Evolutionary conservation across 345 rosid genomes (phyloP).

Genomic region (Punica granatum): DNA sequence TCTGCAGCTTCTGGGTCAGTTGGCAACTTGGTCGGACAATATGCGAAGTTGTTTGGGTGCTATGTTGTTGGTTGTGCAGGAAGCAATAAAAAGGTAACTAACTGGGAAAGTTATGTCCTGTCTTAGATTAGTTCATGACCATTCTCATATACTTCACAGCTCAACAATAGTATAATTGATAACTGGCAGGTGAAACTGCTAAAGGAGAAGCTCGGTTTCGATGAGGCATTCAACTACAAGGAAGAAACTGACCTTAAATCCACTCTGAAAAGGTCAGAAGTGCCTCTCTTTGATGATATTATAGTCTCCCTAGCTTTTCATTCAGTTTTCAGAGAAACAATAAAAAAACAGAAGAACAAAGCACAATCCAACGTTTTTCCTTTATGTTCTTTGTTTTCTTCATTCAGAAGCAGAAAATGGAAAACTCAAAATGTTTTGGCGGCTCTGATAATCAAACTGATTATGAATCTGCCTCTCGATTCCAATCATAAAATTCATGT

Average conservation of each 20-base stretch:
- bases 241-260: conserved; percentile 35
- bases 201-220: conserved; percentile 42
- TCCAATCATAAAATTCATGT: neutral
- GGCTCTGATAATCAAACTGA: too few species aligned
- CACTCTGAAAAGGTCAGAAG: conserved; percentile 24
- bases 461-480: neutral
- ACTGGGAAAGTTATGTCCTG: neutral
- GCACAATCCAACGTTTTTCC: too few species aligned
- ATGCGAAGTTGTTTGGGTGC: conserved; percentile 40
- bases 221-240: conserved; percentile 50
- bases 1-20: conserved; percentile 47
- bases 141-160: too few species aligned
- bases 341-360: neutral
- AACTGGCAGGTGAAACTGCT: conserved; percentile 32
- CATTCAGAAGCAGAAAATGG: too few species aligned
- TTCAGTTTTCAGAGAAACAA: neutral
- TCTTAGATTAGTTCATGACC: neutral
- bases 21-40: conserved; percentile 47
- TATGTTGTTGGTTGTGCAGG: conserved; percentile 48
- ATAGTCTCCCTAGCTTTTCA: neutral
- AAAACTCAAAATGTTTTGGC: too few species aligned
- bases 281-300: neutral
- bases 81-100: conserved; percentile 28
- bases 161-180: neutral
- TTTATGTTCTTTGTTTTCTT: too few species aligned